A percentile compares a stretch with the other conserved stretches of the same genome.
Evolutionary conservation across 441 rosid genomes (phyloP).

Genomic region (Erodium chrysanthum): DNA sequence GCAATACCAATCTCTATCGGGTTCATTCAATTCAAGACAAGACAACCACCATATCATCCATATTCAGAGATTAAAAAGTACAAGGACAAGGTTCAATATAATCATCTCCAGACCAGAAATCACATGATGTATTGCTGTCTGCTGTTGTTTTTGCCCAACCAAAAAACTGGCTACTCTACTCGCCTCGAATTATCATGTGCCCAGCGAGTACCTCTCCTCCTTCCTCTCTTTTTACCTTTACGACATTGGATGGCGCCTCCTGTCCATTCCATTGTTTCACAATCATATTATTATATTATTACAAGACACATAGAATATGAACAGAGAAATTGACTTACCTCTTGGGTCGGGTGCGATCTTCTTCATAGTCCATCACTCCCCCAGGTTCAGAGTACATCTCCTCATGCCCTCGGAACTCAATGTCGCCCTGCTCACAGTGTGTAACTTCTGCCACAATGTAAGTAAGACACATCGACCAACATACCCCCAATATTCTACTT

Average conservation of each 20-base stretch:
- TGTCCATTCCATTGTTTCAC: constrained; percentile 22
- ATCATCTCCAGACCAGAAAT: not conserved
- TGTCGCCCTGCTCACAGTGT: constrained; percentile 88
- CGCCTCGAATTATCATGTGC: not conserved
- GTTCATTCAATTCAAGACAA: no score
- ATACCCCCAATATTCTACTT: constrained; percentile 29
- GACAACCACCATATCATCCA: no score
- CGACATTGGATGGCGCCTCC: constrained; percentile 78
- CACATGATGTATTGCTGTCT: not conserved
- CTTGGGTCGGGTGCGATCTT: constrained; percentile 86
- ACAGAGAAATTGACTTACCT: constrained; percentile 38
- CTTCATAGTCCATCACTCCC: constrained; percentile 97
- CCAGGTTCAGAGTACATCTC: constrained; percentile 88
- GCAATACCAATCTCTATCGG: no score
- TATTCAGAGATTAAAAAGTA: not conserved
- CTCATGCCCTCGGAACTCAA: constrained; percentile 80
- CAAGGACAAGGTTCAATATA: not conserved
- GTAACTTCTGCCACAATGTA: constrained; percentile 98
- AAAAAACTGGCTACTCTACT: not conserved
- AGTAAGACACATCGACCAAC: constrained; percentile 95
- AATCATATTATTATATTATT: not conserved
- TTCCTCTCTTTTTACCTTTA: no score
- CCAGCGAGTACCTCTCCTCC: constrained; percentile 12
- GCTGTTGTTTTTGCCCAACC: not conserved
- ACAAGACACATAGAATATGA: no score